Conservation (phyloP, 2,329 filamentous ascomycete species). For the Venturia carpophila region DNA sequence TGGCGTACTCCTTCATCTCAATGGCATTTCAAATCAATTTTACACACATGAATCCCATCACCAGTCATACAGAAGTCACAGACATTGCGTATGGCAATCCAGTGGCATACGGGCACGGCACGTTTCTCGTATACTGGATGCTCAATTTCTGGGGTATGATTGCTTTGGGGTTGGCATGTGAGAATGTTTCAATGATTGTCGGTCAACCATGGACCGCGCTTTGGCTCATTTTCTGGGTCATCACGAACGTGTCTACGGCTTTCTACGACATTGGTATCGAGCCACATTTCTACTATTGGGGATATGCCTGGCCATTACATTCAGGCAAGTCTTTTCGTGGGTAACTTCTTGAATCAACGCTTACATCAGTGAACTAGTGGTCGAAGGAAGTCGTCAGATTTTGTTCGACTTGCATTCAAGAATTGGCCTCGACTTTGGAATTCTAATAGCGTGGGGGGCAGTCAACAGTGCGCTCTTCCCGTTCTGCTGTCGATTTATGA, state of each 20-base stretch:
- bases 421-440: conserved; percentile 53
- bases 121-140: conserved; percentile 57
- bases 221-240: conserved; percentile 62
- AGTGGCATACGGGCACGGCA: conserved; percentile 48
- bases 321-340: conserved; percentile 35
- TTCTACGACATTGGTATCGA: conserved; percentile 55
- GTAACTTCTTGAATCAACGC: conserved; percentile 16
- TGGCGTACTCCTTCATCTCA: conserved; percentile 56
- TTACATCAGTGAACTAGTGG: conserved; percentile 33
- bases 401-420: conserved; percentile 52
- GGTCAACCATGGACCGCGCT: conserved; percentile 54
- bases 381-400: conserved; percentile 52
- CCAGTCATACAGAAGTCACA: conserved; percentile 37
- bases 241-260: conserved; percentile 53
- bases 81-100: conserved; percentile 35
- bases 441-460: conserved; percentile 51
- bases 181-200: conserved; percentile 57
- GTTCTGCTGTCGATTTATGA: conserved; percentile 37
- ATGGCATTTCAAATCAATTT: conserved; percentile 58
- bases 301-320: conserved; percentile 57
- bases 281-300: conserved; percentile 53
- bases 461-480: conserved; percentile 49
- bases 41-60: conserved; percentile 35
- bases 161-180: conserved; percentile 54
- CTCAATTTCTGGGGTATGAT: conserved; percentile 56